Evolutionary conservation across 345 rosid genomes (phyloP).

Genomic region (Salix viminalis): DNA sequence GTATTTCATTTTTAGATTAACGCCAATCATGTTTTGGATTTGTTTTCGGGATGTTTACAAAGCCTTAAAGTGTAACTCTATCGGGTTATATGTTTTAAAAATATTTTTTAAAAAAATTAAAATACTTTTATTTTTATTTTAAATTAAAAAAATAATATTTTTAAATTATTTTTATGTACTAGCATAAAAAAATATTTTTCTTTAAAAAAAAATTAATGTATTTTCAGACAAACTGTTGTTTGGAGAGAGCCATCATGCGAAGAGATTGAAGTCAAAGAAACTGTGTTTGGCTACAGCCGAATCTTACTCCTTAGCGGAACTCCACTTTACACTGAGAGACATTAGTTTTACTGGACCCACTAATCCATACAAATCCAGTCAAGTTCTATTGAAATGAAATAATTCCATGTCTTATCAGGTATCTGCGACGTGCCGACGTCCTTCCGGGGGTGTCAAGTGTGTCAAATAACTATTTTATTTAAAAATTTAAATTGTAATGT

Average conservation of each 20-base stretch:
- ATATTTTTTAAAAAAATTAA: too few species aligned
- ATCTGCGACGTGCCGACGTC: neutral
- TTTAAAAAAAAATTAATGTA: too few species aligned
- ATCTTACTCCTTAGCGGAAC: neutral
- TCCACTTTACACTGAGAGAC: neutral
- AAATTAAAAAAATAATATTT: too few species aligned
- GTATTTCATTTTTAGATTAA: neutral
- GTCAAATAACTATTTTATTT: rapidly evolving
- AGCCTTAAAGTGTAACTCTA: neutral
- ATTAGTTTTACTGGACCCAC: neutral
- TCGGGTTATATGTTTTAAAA: neutral
- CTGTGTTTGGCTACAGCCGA: neutral
- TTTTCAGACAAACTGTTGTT: too few species aligned
- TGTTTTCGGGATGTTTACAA: neutral
- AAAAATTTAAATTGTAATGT: too few species aligned
- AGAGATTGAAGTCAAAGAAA: neutral
- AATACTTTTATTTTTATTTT: too few species aligned
- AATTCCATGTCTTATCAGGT: neutral
- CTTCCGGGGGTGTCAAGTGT: too few species aligned
- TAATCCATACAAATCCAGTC: neutral
- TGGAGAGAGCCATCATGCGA: neutral
- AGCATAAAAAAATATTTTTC: too few species aligned
- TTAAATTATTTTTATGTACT: too few species aligned
- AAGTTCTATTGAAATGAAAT: neutral
- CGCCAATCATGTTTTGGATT: neutral